Conservation (phyloP, 1,139 yeast genomes). For the Pneumocystis carinii region DNA sequence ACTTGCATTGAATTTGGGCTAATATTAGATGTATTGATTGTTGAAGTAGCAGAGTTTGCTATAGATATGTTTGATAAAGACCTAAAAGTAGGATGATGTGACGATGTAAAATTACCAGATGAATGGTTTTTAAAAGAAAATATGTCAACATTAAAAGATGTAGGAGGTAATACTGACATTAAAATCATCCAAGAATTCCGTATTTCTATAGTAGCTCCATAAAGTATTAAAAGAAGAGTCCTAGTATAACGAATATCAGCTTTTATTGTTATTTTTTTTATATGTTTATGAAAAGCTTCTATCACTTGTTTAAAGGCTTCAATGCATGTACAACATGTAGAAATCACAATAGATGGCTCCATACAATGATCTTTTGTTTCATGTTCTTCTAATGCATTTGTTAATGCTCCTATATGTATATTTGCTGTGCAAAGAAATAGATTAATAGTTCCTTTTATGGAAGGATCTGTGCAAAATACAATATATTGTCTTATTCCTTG, state of each 20-base stretch:
- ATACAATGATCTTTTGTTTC: conserved; percentile 16
- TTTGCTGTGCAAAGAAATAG: conserved; percentile 42
- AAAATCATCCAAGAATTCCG: conserved; percentile 53
- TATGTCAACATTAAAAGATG: background rate
- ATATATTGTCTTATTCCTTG: conserved; percentile 52
- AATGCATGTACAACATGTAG: conserved; percentile 27
- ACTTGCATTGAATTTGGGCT: background rate
- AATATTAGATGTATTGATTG: background rate
- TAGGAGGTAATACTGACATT: conserved; percentile 19
- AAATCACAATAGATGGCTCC: conserved; percentile 26
- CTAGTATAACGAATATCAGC: conserved; percentile 59
- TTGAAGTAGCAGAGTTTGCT: background rate
- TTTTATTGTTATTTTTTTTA: conserved; percentile 35
- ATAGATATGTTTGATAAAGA: background rate
- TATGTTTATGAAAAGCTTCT: conserved; percentile 34
- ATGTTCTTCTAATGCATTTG: conserved; percentile 41
- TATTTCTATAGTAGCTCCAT: conserved; percentile 63
- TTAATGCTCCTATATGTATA: conserved; percentile 43
- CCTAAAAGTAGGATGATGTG: background rate
- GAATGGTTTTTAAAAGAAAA: background rate
- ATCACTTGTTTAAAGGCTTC: conserved; percentile 38
- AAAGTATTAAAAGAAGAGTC: conserved; percentile 53
- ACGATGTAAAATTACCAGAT: background rate
- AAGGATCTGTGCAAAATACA: conserved; percentile 51
- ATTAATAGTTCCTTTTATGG: conserved; percentile 44